Base-by-base conservation (phyloP, 352 stramenopile genomes). In the Vaucheria bursata region DNA sequence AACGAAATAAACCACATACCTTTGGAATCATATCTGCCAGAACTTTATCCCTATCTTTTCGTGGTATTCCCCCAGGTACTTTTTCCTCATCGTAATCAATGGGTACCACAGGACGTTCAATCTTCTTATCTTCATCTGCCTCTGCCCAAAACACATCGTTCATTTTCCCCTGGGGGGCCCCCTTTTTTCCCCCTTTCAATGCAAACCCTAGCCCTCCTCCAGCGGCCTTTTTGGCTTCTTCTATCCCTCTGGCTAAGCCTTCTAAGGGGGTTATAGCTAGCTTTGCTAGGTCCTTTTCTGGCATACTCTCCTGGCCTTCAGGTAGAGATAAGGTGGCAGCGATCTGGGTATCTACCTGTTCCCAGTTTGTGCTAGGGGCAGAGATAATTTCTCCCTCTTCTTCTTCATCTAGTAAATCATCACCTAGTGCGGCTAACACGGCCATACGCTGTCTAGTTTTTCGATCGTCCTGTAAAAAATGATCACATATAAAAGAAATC, bases 11-110 rank as follows among this genome's bases (percentile, higher is more conserved):
- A 12, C 38, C 36, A 29, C 38, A n/a, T 32, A 78, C 76, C 76
- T 82, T 82, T 8, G 77, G 77, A 45, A 82, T 82, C 64, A 65
- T 79, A 39, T 68, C 77, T 37, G 79, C 77, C 50, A 82, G 77
- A 33, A 74, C 77, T 67, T 82, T 82, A 49, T 82, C 71, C 70
- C 71, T 79, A 38, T 75, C 77, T 73, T 82, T 79, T 64, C 71
- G 64, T 73, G 49, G 45, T n/a, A n/a, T n/a, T 32, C 37, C 69
- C 1, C 37, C 68, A n/a, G 53, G 35, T 29, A 40, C 77, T 37
- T 74, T 75, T 18, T 29, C 71, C 29, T 12, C 64, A 71, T 12
- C 64, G 18, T 71, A 12, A 12, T 12, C 32, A 71, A 71, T 53
- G 32, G 64, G 45, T 25, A 39, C 4, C 29, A 73, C 5, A 35